Conservation (phyloP, 164 flowering plant species). For the Nelumbo lutea region DNA sequence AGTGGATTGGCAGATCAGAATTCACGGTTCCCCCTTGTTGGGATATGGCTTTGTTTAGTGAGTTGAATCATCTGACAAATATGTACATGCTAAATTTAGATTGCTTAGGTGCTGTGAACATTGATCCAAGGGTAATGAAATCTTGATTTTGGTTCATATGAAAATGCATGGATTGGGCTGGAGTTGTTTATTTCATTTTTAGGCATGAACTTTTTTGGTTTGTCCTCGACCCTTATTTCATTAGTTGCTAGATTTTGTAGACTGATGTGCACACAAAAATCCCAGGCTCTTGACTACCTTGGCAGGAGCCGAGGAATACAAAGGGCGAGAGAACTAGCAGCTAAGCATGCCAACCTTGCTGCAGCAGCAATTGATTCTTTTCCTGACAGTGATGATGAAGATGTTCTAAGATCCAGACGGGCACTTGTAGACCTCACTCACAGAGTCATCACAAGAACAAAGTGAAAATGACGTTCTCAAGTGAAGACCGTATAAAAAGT, state of each 20-base stretch:
- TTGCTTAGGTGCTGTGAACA: not conserved
- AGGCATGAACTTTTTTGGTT: not conserved
- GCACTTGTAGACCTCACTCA: constrained; percentile 81
- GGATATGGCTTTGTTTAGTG: too few species aligned
- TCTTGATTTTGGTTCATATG: not conserved
- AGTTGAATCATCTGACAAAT: too few species aligned
- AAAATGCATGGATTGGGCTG: not conserved
- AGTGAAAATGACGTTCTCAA: constrained; percentile 31
- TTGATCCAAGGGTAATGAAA: not conserved
- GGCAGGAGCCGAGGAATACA: constrained; percentile 79
- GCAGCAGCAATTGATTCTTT: constrained; percentile 72
- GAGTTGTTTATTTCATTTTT: not conserved
- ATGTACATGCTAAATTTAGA: not conserved
- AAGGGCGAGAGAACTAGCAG: constrained; percentile 68
- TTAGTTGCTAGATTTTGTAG: not conserved
- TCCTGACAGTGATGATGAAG: constrained; percentile 72
- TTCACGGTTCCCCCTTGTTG: too few species aligned
- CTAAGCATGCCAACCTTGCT: constrained; percentile 74
- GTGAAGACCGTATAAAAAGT: not conserved
- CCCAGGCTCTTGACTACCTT: constrained; percentile 83
- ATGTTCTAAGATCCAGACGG: constrained; percentile 61
- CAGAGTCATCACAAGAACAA: constrained; percentile 71
- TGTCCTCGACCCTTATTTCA: not conserved
- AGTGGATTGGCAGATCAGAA: too few species aligned
- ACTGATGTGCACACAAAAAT: not conserved